These are phyloP conservation scores for Trichosporon sp. DNA, from an alignment of 1,284 basidiomycete genomes.

Conservation along the genomic window DNA sequence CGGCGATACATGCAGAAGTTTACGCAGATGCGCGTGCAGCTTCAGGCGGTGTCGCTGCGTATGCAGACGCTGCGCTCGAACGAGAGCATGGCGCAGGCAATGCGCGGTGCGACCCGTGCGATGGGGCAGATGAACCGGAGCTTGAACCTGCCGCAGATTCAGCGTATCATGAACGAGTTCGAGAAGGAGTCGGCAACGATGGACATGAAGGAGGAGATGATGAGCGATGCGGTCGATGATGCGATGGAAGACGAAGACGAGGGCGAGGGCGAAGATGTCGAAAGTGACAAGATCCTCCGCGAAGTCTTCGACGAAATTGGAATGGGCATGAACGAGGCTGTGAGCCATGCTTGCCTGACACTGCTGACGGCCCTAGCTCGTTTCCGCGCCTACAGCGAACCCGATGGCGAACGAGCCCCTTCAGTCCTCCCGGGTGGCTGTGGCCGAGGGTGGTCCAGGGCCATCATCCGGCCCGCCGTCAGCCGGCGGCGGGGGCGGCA, in stretches of 20 bases:
- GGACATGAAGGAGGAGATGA: slow-evolving; percentile 99
- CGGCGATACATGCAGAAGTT: slow-evolving; percentile 95
- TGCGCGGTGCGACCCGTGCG: slow-evolving; percentile 96
- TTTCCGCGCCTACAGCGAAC: slow-evolving; percentile 71
- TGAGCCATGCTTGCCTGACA: slow-evolving; percentile 40
- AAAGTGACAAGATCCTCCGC: slow-evolving; percentile 91
- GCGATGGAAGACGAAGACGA: slow-evolving; percentile 92
- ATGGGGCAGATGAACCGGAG: slow-evolving; percentile 98
- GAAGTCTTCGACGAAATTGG: slow-evolving; percentile 98
- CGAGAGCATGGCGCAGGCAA: slow-evolving; percentile 98
- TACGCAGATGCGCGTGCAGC: slow-evolving; percentile 96
- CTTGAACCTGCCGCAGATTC: slow-evolving; percentile 89
- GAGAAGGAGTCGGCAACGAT: slow-evolving; percentile 94
- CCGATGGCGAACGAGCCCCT: slow-evolving; percentile 58
- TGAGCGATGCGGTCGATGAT: slow-evolving; percentile 97
- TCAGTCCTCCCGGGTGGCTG: slow-evolving; percentile 62
- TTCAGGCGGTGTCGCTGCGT: slow-evolving; percentile 90
- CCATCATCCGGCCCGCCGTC: slow-evolving; percentile 26
- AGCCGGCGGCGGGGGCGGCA: slow-evolving; percentile 45
- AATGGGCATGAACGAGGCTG: slow-evolving; percentile 84
- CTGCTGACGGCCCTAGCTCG: slow-evolving; percentile 52
- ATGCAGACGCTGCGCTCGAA: slow-evolving; percentile 96
- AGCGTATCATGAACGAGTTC: slow-evolving; percentile 95
- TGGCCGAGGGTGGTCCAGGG: slow-evolving; percentile 60
- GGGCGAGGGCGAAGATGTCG: slow-evolving; percentile 81